These are phyloP conservation scores for Salix koriyanagi DNA, from an alignment of 345 rosid species.

Conservation along the genomic window DNA sequence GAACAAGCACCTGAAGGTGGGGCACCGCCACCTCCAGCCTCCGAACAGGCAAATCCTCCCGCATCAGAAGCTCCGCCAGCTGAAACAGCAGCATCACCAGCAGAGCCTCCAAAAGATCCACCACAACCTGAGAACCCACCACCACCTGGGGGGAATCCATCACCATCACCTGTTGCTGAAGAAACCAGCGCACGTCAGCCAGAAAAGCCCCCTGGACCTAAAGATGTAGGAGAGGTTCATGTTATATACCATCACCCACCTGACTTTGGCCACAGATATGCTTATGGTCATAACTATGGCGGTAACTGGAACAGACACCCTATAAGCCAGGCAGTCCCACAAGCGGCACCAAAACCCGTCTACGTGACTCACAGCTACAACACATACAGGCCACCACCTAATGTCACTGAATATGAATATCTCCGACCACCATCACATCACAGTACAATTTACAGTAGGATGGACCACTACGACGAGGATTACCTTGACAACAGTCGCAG, in stretches of 20 bases:
- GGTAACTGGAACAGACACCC: conserved; percentile 33
- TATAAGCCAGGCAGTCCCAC: conserved; percentile 20
- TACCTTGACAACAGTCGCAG: conserved; percentile 25
- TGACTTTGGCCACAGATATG: conserved; percentile 35
- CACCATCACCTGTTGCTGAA: conserved; percentile 30
- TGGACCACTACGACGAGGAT: conserved; percentile 37
- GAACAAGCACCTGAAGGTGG: conserved; percentile 34
- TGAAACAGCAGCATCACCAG: conserved; percentile 29
- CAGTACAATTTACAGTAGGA: conserved; percentile 24
- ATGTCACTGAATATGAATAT: conserved; percentile 48
- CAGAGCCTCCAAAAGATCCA: conserved; percentile 42
- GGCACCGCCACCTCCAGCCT: conserved; percentile 19
- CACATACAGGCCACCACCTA: conserved; percentile 52
- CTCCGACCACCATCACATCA: conserved; percentile 33
- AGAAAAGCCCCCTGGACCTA: conserved; percentile 26
- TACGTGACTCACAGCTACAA: conserved; percentile 55
- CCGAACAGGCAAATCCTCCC: conserved; percentile 34
- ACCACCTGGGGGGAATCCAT: conserved; percentile 23
- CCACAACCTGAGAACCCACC: conserved; percentile 30
- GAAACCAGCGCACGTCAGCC: conserved; percentile 32
- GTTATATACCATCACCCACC: conserved; percentile 48
- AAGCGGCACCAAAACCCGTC: conserved; percentile 26
- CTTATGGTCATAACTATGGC: conserved; percentile 21
- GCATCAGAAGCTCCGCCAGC: conserved; percentile 43
- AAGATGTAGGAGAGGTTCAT: conserved; percentile 52